Evolutionary conservation across 108 stramenopile species (phyloP), one percentile per base, ranked within the genome.

Genomic region (Cyclotella sp.): DNA sequence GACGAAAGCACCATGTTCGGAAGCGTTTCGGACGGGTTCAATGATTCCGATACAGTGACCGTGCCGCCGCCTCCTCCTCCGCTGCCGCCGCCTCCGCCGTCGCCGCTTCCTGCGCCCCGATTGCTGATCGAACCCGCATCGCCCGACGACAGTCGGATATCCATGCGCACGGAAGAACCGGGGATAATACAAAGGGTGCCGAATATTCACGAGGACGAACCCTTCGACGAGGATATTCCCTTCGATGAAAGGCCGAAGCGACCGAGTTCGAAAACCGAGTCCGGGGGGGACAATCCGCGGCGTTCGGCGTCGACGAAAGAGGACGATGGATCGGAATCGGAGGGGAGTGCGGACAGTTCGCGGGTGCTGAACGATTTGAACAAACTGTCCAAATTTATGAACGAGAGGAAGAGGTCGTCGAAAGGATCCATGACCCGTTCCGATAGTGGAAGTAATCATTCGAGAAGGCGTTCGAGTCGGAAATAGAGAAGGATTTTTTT

Each of bases 201-300:
- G 16, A 55, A 49, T 44, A 73, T 82, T 55, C 46, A 64, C 24
- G 75, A 72, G 62, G 75, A 76, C 9, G 22, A 62, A 14, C 74
- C 81, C 9, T 76, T 71, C 30, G 70, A 82, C 39, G 81, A 82
- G 55, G 81, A 82, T 27, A 76, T 66, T 19, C 81, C 81, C 7
- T 82, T 72, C 61, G 81, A 82, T 72, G 81, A 82, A 61, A 45
- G 44, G 21, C 72, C 51, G 16, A 43, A 68, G 24, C 34, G 11
- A 49, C 29, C 24, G 8, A 30, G 45, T 21, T 16, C 29, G 26
- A 42, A 73, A 22, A 47, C 45, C 0, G 29, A 53, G 24, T 0
- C 7, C 29, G 43, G 46, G 45, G 24, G 24, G 40, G 24, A 47
- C 3, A 12, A 39, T 11, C 7, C 59, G 43, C 15, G 34, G 45